phyloP scores from a whole-genome alignment of 139 green algal genomes.

The Ettlia oleoabundans region DNA sequence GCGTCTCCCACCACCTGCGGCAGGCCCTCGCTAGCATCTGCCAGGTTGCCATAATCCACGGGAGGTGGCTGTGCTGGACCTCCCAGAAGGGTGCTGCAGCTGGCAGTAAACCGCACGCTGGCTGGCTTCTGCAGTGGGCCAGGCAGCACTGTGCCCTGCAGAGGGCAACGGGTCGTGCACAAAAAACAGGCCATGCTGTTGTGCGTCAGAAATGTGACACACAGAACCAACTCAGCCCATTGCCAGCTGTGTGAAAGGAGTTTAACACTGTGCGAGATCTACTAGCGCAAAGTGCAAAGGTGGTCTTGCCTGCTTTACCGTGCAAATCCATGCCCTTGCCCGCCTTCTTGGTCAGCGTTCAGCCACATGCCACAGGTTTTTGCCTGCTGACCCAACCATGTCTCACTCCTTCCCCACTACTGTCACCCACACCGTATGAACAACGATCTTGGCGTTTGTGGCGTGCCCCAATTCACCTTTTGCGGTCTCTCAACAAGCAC shows the following conservation, averaged over 20 bases:
- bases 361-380: neutral
- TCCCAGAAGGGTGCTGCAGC: slow-evolving; percentile 25
- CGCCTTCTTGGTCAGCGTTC: too few relatives aligned
- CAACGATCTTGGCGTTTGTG: too few relatives aligned
- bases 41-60: slow-evolving; percentile 25
- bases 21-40: slow-evolving; percentile 7
- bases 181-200: neutral
- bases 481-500: slow-evolving; percentile 36
- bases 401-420: too few relatives aligned
- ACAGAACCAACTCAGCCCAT: too few relatives aligned
- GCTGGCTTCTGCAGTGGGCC: slow-evolving; percentile 39
- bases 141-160: slow-evolving; percentile 35
- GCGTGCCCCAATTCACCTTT: too few relatives aligned
- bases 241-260: neutral
- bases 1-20: slow-evolving; percentile 10
- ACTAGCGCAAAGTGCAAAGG: too few relatives aligned
- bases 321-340: too few relatives aligned
- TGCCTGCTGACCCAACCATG: neutral
- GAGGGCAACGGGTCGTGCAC: neutral
- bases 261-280: too few relatives aligned
- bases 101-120: slow-evolving; percentile 4
- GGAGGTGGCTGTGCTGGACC: neutral
- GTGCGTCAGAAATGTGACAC: neutral
- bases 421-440: neutral
- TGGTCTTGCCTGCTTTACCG: too few relatives aligned